Conservation (phyloP, 2,329 filamentous ascomycete species). For the Macroventuria anomochaeta region DNA sequence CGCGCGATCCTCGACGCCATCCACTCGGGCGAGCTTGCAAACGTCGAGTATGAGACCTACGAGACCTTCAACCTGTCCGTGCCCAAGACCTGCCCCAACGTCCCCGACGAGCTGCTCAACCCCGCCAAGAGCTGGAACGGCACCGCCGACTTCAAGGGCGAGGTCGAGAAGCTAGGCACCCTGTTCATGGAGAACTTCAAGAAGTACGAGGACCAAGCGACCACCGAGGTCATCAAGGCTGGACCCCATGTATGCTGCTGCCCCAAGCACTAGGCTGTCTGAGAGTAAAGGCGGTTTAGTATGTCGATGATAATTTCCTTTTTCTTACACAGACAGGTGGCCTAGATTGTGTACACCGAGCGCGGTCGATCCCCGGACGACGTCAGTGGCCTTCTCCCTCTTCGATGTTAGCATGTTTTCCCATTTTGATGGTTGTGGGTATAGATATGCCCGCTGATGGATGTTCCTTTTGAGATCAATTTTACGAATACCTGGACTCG, state of each 20-base stretch:
- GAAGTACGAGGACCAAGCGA: slow-evolving; percentile 72
- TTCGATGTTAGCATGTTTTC: slow-evolving; percentile 4
- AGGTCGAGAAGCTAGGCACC: slow-evolving; percentile 87
- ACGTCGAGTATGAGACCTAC: slow-evolving; percentile 92
- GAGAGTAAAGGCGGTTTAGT: background rate
- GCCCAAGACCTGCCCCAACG: slow-evolving; percentile 87
- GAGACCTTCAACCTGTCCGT: slow-evolving; percentile 96
- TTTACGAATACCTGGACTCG: slow-evolving; percentile 14
- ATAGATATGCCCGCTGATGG: slow-evolving; percentile 18
- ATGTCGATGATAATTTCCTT: slow-evolving; percentile 8
- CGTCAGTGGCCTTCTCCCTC: slow-evolving; percentile 17
- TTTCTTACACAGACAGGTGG: slow-evolving; percentile 7
- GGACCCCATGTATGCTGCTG: slow-evolving; percentile 53
- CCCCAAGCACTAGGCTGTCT: slow-evolving; percentile 40
- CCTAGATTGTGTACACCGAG: background rate
- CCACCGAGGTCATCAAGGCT: slow-evolving; percentile 45
- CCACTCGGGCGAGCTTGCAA: slow-evolving; percentile 93
- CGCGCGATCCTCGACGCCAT: slow-evolving; percentile 98
- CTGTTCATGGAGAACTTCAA: slow-evolving; percentile 98
- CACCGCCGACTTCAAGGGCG: slow-evolving; percentile 78
- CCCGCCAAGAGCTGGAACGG: slow-evolving; percentile 92
- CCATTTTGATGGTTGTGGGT: slow-evolving; percentile 22
- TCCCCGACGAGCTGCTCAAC: slow-evolving; percentile 92
- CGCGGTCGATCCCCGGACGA: slow-evolving; percentile 20
- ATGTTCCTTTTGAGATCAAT: slow-evolving; percentile 6